Conservation (phyloP, 495 filamentous ascomycete genomes). For the Penicillium silybi region DNA sequence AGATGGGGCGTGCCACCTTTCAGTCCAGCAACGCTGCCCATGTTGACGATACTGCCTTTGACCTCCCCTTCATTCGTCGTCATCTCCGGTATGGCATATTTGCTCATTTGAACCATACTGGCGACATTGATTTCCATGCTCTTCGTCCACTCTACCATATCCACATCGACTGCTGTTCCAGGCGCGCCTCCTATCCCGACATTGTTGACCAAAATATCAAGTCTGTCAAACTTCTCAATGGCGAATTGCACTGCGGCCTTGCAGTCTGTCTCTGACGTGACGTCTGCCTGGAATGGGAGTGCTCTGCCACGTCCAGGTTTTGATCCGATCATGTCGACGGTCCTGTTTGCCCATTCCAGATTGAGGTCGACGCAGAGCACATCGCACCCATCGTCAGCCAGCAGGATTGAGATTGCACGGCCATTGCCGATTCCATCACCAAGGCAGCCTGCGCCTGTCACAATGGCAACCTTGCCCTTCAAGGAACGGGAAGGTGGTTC, state of each 20-base stretch:
- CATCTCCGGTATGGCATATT: slow-evolving; percentile 54
- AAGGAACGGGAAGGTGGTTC: slow-evolving; percentile 28
- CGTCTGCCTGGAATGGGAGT: slow-evolving; percentile 43
- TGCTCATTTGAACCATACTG: slow-evolving; percentile 56
- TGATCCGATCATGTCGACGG: slow-evolving; percentile 44
- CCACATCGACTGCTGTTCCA: slow-evolving; percentile 52
- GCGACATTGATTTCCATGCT: slow-evolving; percentile 55
- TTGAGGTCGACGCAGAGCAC: slow-evolving; percentile 54
- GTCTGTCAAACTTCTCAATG: slow-evolving; percentile 36
- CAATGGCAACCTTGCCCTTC: slow-evolving; percentile 51
- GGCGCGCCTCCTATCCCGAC: slow-evolving; percentile 52
- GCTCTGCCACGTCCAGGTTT: slow-evolving; percentile 23
- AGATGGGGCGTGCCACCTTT: slow-evolving; percentile 56
- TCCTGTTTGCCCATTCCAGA: slow-evolving; percentile 41
- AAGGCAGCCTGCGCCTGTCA: slow-evolving; percentile 54
- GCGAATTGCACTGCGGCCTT: slow-evolving; percentile 34
- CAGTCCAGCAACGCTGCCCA: slow-evolving; percentile 53
- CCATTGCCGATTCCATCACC: slow-evolving; percentile 57
- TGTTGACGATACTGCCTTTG: slow-evolving; percentile 52
- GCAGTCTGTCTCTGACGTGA: slow-evolving; percentile 47
- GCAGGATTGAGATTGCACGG: slow-evolving; percentile 52
- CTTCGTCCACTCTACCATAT: slow-evolving; percentile 49
- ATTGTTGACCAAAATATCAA: slow-evolving; percentile 57
- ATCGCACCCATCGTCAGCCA: slow-evolving; percentile 50
- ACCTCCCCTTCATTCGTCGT: slow-evolving; percentile 35